These are phyloP conservation scores for Eimeria sp. DNA, from an alignment of 169 alveolate genomes.

Conservation along the genomic window DNA sequence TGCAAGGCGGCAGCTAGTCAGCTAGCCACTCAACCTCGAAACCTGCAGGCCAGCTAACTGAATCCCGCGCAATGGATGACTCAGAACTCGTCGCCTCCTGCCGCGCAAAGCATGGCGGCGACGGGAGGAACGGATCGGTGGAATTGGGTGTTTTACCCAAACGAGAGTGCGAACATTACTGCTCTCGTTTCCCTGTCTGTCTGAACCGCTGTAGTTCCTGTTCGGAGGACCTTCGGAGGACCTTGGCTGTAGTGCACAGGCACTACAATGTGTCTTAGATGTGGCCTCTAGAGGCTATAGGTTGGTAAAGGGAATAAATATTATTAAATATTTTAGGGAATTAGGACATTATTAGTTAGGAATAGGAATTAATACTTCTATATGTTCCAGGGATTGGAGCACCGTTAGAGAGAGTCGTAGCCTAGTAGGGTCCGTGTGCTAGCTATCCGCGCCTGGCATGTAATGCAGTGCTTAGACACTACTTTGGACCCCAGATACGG, in stretches of 20 bases:
- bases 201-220: background rate
- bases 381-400: no score
- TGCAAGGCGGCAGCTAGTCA: conserved; percentile 5
- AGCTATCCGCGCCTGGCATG: no score
- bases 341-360: no score
- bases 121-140: background rate
- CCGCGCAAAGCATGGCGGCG: background rate
- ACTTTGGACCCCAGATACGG: no score
- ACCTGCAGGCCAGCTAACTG: background rate
- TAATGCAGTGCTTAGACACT: no score
- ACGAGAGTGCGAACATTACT: background rate
- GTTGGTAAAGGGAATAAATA: no score
- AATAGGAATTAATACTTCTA: no score
- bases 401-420: no score
- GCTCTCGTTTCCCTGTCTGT: background rate
- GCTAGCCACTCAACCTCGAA: conserved; percentile 13
- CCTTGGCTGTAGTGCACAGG: conserved; percentile 7
- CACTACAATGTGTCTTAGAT: background rate
- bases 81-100: background rate
- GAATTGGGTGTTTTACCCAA: background rate
- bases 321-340: no score
- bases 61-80: background rate
- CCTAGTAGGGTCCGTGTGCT: no score
- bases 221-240: background rate
- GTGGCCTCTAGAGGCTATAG: no score